A percentile compares a stretch with the other conserved stretches of the same genome.
Evolutionary conservation across 2,329 filamentous ascomycete genomes (phyloP).

Genomic region (Fusarium coffeatum): DNA sequence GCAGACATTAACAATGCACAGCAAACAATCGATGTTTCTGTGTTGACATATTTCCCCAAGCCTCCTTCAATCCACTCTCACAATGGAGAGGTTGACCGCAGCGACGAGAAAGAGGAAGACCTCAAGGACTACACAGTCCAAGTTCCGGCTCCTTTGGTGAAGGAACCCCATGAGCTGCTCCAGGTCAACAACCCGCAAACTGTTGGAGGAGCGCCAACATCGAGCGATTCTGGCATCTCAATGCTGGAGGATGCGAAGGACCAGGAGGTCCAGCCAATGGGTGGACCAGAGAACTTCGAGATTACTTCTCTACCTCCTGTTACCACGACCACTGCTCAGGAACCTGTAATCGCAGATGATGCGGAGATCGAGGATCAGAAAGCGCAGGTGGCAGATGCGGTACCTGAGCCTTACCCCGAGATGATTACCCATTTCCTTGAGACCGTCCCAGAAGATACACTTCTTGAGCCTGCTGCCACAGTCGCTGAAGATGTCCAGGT

Average conservation of each 20-base stretch:
- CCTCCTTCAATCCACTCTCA: conserved; percentile 30
- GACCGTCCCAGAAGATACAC: conserved; percentile 40
- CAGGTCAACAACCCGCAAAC: background rate
- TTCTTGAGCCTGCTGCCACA: conserved; percentile 21
- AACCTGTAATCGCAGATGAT: background rate
- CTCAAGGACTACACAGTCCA: background rate
- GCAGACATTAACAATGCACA: conserved; percentile 2
- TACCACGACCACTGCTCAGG: background rate
- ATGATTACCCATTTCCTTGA: conserved; percentile 29
- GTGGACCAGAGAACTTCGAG: conserved; percentile 16
- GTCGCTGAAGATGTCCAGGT: conserved; percentile 12
- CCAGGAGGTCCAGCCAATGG: conserved; percentile 5
- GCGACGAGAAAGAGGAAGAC: conserved; percentile 14
- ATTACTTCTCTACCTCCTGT: background rate
- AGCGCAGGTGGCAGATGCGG: conserved; percentile 5
- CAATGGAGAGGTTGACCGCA: background rate
- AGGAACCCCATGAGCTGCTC: background rate
- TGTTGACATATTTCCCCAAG: conserved; percentile 33
- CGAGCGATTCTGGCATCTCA: conserved; percentile 41
- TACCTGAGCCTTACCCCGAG: conserved; percentile 16
- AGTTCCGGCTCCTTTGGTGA: background rate
- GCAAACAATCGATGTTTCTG: conserved; percentile 8
- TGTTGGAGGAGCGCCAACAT: conserved; percentile 18
- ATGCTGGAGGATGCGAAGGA: conserved; percentile 37
- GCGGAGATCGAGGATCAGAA: conserved; percentile 10